Conservation (phyloP, 257 asterid genomes). For the Fraxinus pennsylvanica region DNA sequence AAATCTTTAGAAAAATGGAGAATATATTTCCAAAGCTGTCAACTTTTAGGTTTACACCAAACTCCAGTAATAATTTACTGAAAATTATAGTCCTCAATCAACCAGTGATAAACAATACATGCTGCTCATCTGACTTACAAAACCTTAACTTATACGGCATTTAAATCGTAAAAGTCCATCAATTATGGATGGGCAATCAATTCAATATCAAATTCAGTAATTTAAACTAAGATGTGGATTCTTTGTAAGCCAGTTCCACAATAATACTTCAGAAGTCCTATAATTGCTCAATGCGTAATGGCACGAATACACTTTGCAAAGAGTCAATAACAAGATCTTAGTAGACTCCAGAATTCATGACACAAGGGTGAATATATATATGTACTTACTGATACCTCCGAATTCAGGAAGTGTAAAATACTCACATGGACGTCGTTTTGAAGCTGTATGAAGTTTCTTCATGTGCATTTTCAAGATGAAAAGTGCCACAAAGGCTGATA, state of each 20-base stretch:
- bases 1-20: background rate
- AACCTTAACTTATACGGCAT: background rate
- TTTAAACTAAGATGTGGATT: background rate
- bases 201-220: background rate
- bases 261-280: background rate
- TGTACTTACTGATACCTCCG: background rate
- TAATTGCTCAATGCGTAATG: background rate
- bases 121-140: background rate
- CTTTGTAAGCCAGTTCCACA: background rate
- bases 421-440: slow-evolving; percentile 75
- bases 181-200: background rate
- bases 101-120: background rate
- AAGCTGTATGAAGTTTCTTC: slow-evolving; percentile 41
- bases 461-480: slow-evolving; percentile 55
- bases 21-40: background rate
- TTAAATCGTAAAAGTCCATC: background rate
- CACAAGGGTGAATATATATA: background rate
- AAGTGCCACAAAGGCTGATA: slow-evolving; percentile 64
- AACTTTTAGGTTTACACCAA: background rate
- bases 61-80: background rate
- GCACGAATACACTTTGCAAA: background rate
- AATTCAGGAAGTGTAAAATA: slow-evolving; percentile 26
- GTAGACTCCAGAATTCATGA: background rate
- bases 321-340: background rate
- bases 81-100: background rate